A percentile compares a stretch with the other conserved stretches of the same genome.
phyloP scores from a whole-genome alignment of 2,329 filamentous ascomycete species.

The Xylariaceae sp. region DNA sequence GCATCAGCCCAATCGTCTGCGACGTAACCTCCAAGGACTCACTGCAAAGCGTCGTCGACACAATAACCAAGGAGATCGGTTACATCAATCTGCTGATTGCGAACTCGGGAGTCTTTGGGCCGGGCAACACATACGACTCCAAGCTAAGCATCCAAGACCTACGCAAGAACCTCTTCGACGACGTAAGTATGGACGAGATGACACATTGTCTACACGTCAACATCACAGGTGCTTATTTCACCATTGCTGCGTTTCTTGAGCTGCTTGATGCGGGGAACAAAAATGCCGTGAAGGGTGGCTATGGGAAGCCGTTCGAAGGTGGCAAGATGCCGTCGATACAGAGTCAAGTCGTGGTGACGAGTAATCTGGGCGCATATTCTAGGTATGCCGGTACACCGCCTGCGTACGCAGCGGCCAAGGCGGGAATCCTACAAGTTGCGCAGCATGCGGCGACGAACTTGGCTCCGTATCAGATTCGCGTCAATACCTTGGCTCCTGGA shows the following conservation, averaged over 20 bases:
- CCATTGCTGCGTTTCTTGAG: conserved; percentile 63
- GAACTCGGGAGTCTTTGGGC: conserved; percentile 11
- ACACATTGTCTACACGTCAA: conserved; percentile 57
- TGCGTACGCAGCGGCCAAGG: conserved; percentile 43
- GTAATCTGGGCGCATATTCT: conserved; percentile 50
- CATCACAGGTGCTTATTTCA: conserved; percentile 63
- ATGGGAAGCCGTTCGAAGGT: conserved; percentile 23
- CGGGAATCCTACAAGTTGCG: conserved; percentile 61
- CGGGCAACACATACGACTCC: conserved; percentile 44
- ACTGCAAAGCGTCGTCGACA: conserved; percentile 55
- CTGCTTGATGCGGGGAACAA: conserved; percentile 60
- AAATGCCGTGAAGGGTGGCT: conserved; percentile 26
- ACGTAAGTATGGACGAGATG: conserved; percentile 48
- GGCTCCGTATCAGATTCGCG: conserved; percentile 54
- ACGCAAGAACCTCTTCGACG: conserved; percentile 37
- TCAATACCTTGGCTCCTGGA: conserved; percentile 42
- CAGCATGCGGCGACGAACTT: conserved; percentile 64
- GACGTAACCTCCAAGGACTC: conserved; percentile 43
- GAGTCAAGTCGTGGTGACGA: conserved; percentile 55
- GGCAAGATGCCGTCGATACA: conserved; percentile 28
- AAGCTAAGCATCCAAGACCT: conserved; percentile 41
- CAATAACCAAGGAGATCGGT: conserved; percentile 51
- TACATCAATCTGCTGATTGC: conserved; percentile 31
- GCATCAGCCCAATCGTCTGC: conserved; percentile 33
- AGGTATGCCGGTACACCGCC: conserved; percentile 3